Base-by-base conservation (phyloP, 192 early-diverging fungal species). In the Backusella liffmaniae region DNA sequence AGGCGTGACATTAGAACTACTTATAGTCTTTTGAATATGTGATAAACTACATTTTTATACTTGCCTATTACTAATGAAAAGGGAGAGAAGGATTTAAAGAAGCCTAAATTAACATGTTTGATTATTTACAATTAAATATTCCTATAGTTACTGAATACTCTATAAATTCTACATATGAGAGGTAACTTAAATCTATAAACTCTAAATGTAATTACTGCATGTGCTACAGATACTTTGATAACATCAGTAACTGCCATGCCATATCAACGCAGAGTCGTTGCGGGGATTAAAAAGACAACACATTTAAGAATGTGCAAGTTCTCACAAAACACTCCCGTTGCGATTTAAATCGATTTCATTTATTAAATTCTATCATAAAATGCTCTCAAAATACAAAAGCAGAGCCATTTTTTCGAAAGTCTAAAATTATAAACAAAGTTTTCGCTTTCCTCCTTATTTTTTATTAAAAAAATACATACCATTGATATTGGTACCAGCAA, bases 361-460 rank as follows among this genome's bases (percentile, higher is more conserved):
- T 62, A 62, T 62, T 8, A 62, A 29, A 62, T 62, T 62, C 23
- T 23, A 97, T 97, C 82, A 97, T 90, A 77, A 92, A 93, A 67
- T 91, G 84, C 80, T 97, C 83, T 97, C 90, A 77, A 92, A 93
- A 69, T 91, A 84, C 80, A 97, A 96, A 77, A 99, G 92, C 56
- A 96, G 82, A n/a, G 96, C 95, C 67, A 90, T 87, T 79, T 99
- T 96, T 85, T 96, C 95, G 77, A 97, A 95, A 80, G 97, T 97
- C 59, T 96, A 88, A 81, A 37, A 88, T 92, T 73, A 99, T 95
- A 35, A 93, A 83, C 15, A 99, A 83, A 37, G 96, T 94, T 75
- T 94, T 97, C 46, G 96, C 80, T 72, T 97, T 84, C 6, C 94
- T 92, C 83, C 96, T 94, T 73, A 46, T 59, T 59, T 59, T 12